These are phyloP conservation scores for Rubroboletus satanas DNA, from an alignment of 768 basidiomycete species.

Conservation along the genomic window DNA sequence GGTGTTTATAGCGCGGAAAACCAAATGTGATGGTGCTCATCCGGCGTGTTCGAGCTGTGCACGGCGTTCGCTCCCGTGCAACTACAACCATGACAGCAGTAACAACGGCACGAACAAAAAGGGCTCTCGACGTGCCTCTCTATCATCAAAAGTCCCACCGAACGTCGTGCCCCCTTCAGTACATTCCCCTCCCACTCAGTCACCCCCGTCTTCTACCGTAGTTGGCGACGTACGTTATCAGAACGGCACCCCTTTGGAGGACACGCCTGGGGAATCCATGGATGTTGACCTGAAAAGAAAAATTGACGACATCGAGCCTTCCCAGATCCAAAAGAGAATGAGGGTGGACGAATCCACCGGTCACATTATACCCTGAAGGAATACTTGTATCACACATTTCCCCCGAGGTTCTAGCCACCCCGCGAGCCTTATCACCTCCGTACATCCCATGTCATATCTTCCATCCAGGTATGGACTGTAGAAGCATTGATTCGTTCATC, in stretches of 20 bases:
- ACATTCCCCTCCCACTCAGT: slow-evolving; percentile 52
- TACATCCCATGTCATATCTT: slow-evolving; percentile 19
- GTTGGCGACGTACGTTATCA: slow-evolving; percentile 33
- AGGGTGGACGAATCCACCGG: slow-evolving; percentile 53
- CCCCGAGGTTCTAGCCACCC: slow-evolving; percentile 22
- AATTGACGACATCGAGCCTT: slow-evolving; percentile 49
- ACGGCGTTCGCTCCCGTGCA: slow-evolving; percentile 70
- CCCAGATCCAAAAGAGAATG: slow-evolving; percentile 66
- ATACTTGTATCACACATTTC: slow-evolving; percentile 21
- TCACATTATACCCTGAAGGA: slow-evolving; percentile 53
- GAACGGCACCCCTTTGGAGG: slow-evolving; percentile 37
- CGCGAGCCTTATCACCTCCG: slow-evolving; percentile 20
- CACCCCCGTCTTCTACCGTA: slow-evolving; percentile 43
- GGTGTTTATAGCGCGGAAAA: slow-evolving; percentile 65
- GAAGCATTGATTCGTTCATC: slow-evolving; percentile 26
- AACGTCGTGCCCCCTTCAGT: slow-evolving; percentile 31
- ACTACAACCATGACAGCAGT: slow-evolving; percentile 67
- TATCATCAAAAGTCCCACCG: slow-evolving; percentile 40
- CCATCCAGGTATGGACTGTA: slow-evolving; percentile 29
- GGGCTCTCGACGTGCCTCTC: slow-evolving; percentile 49
- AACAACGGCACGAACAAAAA: slow-evolving; percentile 33
- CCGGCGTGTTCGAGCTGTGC: slow-evolving; percentile 82
- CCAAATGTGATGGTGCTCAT: slow-evolving; percentile 84
- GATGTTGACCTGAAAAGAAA: slow-evolving; percentile 60
- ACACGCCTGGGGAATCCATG: slow-evolving; percentile 40